Evolutionary conservation across 768 basidiomycete species (phyloP), one percentile per base, ranked within the genome.

Genomic region (Podaxis sp.): DNA sequence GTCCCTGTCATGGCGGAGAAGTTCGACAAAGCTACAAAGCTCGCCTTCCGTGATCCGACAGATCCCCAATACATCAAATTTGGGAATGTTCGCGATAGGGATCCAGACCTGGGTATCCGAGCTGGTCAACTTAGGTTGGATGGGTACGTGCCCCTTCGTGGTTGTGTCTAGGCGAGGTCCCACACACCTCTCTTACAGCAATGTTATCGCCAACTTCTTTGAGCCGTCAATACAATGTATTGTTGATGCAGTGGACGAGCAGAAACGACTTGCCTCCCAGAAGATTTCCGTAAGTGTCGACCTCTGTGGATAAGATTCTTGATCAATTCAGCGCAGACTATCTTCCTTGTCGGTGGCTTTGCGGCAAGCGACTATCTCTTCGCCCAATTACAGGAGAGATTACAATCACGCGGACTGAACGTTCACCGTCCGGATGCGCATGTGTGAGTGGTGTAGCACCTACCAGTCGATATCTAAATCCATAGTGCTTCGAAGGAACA

Each of bases 271-370:
- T 3, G 57, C 66, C 5, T 52, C 65, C 30, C 59, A 63, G 52
- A 55, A 65, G 9, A 64, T 70, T 17, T 56, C 52, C 6, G 68
- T 70, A 44, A 36, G 68, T 64, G 0, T 40, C 19, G 17, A 15
- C 8, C 11, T 5, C 4, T 24, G 22, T 5, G 28, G 19, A 7
- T 19, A 39, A 42, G 39, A 53, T 11, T 49, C 24, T 44, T 28
- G 13, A 26, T 22, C 12, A 4, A 33, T 17, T 63, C 33, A 40
- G 19, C 7, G 2, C 15, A 71, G 70, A 61, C 64, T 13, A 59
- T 71, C 13, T 63, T 70, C 36, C 63, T 71, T 2, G 70, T 71
- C 15, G 70, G 70, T 2, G 70, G 70, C 5, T 71, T 71, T 48
- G 69, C 63, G 2, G 64, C 67, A 8, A 71, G 66, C 51, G 69